Evolutionary conservation across 352 stramenopile genomes (phyloP), one percentile per base, ranked within the genome.

Genomic region (Discostella stelligera): DNA sequence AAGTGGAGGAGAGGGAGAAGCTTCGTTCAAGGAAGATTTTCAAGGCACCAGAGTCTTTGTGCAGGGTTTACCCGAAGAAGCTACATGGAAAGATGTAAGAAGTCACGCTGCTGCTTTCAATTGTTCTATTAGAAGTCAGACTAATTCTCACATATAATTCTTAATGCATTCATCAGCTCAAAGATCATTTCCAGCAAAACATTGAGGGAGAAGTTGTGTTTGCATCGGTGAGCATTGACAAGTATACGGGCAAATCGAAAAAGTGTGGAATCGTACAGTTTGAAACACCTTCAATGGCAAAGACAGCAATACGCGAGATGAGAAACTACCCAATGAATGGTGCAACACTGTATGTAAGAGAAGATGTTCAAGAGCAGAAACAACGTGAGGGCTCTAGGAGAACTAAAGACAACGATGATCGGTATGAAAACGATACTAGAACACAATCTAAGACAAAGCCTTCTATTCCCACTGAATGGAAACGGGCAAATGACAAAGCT

Each of bases 201-300:
- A 37, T 84, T 32, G 82, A 79, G 27, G 86, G 86, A 52, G 75
- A 90, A 21, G 89, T 94, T 71, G 79, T 91, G 0, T 92, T 87
- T 80, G 83, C 89, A 37, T 89, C 80, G 27, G 71, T 94, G 9
- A 89, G 77, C 63, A 68, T 84, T 49, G 83, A 94, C 71, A 54
- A 23, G 8, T 68, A 52, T 23, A 90, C 77, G 16, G 85, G 88
- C 16, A 50, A 79, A 69, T 85, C 80, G 0, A 92, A 92, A 77
- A 80, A 83, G 25, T 84, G 81, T 72, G 88, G 88, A 21, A 84
- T 94, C 61, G 88, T 94, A 9, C 86, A 94, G 54, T 92, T 86
- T 71, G 81, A 90, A 74, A 91, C 80, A 6, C 76, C 79, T 3
- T 76, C 81, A n/a, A 80, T 82, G 72, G 86, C 86, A 18, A 55